Percentiles rank a stretch among this genome's conserved stretches.
These are phyloP conservation scores for Gleditsia sinensis DNA, from an alignment of 306 rosid genomes.

Conservation along the genomic window DNA sequence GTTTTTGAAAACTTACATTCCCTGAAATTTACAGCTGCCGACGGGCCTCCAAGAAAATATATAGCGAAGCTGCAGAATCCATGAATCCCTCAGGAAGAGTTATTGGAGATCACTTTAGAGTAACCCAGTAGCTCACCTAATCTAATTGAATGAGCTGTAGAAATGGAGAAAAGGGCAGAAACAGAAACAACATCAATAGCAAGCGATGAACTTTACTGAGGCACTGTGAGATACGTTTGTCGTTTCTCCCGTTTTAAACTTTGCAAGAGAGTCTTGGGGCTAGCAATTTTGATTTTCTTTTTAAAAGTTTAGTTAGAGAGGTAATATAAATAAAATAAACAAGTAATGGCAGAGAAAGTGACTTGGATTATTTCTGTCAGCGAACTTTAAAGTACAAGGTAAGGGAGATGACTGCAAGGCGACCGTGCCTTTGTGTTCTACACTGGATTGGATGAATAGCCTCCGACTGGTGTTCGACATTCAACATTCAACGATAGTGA, in stretches of 20 bases:
- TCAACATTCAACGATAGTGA: no score
- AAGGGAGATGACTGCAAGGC: not conserved
- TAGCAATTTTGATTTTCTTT: not conserved
- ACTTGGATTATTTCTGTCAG: slow-evolving; percentile 33
- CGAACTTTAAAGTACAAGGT: slow-evolving; percentile 1
- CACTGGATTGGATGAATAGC: not conserved
- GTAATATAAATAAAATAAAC: not conserved
- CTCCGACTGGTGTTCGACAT: not conserved
- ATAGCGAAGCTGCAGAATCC: slow-evolving; percentile 22
- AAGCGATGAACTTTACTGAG: slow-evolving; percentile 21
- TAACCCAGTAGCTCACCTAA: slow-evolving; percentile 39
- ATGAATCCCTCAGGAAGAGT: slow-evolving; percentile 36
- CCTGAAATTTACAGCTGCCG: not conserved
- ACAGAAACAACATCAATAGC: slow-evolving; percentile 20
- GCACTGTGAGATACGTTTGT: slow-evolving; percentile 29
- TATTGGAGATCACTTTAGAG: slow-evolving; percentile 24
- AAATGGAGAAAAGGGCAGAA: slow-evolving; percentile 10
- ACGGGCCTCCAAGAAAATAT: slow-evolving; percentile 46
- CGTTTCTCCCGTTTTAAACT: not conserved
- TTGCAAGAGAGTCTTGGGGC: not conserved
- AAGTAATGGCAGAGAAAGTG: slow-evolving; percentile 33
- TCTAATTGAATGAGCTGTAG: slow-evolving; percentile 18
- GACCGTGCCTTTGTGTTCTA: not conserved
- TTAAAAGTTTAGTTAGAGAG: not conserved
- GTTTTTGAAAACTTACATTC: not conserved